phyloP scores from a whole-genome alignment of 2,329 filamentous ascomycete genomes.

The Neofusicoccum kwambonambiense region DNA sequence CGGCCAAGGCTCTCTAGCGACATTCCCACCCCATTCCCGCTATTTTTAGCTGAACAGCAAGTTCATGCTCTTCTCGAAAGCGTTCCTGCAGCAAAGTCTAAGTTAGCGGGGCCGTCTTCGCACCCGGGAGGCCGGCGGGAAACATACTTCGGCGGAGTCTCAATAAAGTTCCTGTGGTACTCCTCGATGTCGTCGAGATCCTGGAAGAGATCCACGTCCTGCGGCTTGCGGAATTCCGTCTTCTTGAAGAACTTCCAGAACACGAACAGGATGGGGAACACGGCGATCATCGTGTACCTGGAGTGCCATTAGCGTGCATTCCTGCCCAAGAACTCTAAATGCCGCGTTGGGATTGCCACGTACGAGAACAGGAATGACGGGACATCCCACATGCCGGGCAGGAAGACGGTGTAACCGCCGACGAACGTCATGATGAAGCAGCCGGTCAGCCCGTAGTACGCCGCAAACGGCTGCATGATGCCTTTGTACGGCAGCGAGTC shows the following conservation, averaged over 20 bases:
- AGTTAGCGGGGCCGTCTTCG: neutral
- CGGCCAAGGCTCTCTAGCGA: too few relatives aligned
- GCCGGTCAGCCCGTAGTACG: conserved; percentile 53
- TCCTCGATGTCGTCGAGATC: conserved; percentile 67
- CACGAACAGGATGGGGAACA: conserved; percentile 68
- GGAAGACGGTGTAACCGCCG: conserved; percentile 73
- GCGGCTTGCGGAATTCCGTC: conserved; percentile 56
- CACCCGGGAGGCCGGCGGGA: neutral
- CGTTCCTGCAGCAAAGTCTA: conserved; percentile 27
- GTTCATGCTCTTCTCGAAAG: conserved; percentile 43
- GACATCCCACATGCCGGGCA: conserved; percentile 66
- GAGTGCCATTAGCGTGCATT: neutral
- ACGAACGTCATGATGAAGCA: conserved; percentile 75
- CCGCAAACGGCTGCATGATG: conserved; percentile 34
- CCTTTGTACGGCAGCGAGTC: conserved; percentile 40
- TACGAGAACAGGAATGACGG: conserved; percentile 71
- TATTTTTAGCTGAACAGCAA: conserved; percentile 41
- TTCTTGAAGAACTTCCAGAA: conserved; percentile 70
- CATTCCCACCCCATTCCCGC: neutral
- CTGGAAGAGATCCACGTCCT: conserved; percentile 62
- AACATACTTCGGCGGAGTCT: conserved; percentile 21
- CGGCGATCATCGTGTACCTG: conserved; percentile 67
- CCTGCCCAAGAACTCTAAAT: neutral
- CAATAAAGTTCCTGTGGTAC: conserved; percentile 61
- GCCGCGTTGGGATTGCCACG: conserved; percentile 27